Percentiles rank a stretch among this genome's conserved stretches.
phyloP scores from a whole-genome alignment of 2,329 filamentous ascomycete genomes.

The Rasamsonia emersonii region DNA sequence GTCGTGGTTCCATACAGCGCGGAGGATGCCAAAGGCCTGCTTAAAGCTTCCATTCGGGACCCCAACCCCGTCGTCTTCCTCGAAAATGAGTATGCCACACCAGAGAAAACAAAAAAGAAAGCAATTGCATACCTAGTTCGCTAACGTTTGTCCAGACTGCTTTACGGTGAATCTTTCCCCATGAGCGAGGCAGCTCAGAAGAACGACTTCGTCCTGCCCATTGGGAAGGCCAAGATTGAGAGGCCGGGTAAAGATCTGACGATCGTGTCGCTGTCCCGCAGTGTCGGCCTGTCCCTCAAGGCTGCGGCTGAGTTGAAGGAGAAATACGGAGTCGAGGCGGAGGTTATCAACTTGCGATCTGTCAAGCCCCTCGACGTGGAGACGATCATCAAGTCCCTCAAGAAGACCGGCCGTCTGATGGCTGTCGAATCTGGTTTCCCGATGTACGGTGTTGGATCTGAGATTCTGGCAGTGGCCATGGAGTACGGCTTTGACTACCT shows the following conservation, averaged over 20 bases:
- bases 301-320: constrained; percentile 89
- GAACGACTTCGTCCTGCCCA: constrained; percentile 92
- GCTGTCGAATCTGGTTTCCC: constrained; percentile 94
- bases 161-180: constrained; percentile 92
- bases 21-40: constrained; percentile 94
- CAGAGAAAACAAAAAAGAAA: constrained; percentile 1
- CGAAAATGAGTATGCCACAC: constrained; percentile 61
- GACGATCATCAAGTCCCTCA: constrained; percentile 90
- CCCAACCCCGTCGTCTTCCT: constrained; percentile 92
- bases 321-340: constrained; percentile 90
- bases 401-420: constrained; percentile 93
- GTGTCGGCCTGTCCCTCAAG: constrained; percentile 80
- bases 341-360: constrained; percentile 97
- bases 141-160: constrained; percentile 50
- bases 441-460: constrained; percentile 82
- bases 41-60: constrained; percentile 97
- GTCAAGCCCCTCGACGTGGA: constrained; percentile 95
- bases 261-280: constrained; percentile 88
- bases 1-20: constrained; percentile 93
- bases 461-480: constrained; percentile 90
- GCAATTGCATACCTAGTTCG: constrained; percentile 19
- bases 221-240: constrained; percentile 99
- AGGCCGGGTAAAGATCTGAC: constrained; percentile 92
- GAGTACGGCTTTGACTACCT: constrained; percentile 99
- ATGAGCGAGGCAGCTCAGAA: constrained; percentile 96